phyloP scores from a whole-genome alignment of 305 asterid genomes.

The Fraxinus floribunda region DNA sequence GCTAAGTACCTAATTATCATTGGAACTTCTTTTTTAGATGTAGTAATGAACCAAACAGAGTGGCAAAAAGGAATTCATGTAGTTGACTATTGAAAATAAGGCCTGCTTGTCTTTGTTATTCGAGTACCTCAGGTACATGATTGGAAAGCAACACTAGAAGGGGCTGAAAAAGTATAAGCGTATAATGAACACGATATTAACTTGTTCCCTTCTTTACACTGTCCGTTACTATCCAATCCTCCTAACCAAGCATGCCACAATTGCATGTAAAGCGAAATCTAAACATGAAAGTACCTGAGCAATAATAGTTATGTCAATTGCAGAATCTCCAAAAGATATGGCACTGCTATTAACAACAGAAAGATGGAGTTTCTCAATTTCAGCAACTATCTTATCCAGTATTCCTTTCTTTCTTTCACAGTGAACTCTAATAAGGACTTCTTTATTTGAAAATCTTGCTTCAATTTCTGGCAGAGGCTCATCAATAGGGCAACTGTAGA shows the following conservation, averaged over 20 bases:
- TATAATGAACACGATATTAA: neutral
- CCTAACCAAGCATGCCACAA: neutral
- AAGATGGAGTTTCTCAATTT: slow-evolving; percentile 53
- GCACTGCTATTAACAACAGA: slow-evolving; percentile 44
- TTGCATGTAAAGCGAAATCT: neutral
- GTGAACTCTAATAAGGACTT: slow-evolving; percentile 50
- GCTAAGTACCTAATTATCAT: neutral
- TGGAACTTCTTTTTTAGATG: neutral
- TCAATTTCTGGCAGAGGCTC: slow-evolving; percentile 56
- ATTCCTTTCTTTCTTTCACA: slow-evolving; percentile 56
- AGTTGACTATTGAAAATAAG: neutral
- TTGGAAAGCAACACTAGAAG: neutral
- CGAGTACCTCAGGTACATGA: neutral
- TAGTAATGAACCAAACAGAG: neutral
- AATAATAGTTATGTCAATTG: slow-evolving; percentile 54
- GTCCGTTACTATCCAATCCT: neutral
- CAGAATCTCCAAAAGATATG: slow-evolving; percentile 48
- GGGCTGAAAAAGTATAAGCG: neutral
- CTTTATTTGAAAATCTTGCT: slow-evolving; percentile 43
- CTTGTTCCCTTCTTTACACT: neutral
- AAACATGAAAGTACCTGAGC: slow-evolving; percentile 47
- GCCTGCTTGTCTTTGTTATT: neutral
- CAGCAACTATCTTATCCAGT: slow-evolving; percentile 39
- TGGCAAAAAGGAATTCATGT: neutral
- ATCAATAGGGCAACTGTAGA: slow-evolving; percentile 10